These are phyloP conservation scores for Vitis vinifera DNA, from an alignment of 164 flowering plant species.

Conservation along the genomic window ASM3070453v1 NC_081812.1:12477501-12478000, in stretches of 20 bases:
- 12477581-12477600: constrained; percentile 78
- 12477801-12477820: constrained; percentile 96
- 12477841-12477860: constrained; percentile 99
- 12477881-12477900: constrained; percentile 50
- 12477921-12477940: no score
- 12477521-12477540: not conserved
- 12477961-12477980: no score
- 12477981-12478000: no score
- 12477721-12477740: constrained; percentile 65
- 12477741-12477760: constrained; percentile 76
- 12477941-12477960: no score
- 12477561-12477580: constrained; percentile 62
- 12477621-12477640: constrained; percentile 76
- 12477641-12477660: constrained; percentile 60
- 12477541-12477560: constrained; percentile 1
- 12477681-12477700: constrained; percentile 73
- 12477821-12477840: constrained; percentile 93
- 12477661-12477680: constrained; percentile 62
- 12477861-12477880: constrained; percentile 96
- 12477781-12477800: constrained; percentile 87
- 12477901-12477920: no score
- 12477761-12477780: constrained; percentile 88
- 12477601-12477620: constrained; percentile 93
- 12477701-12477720: constrained; percentile 60
- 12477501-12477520: not conserved